Evolutionary conservation across 2,329 filamentous ascomycete species (phyloP), one percentile per base, ranked within the genome.

Genomic region (Aspergillus bombycis): DNA sequence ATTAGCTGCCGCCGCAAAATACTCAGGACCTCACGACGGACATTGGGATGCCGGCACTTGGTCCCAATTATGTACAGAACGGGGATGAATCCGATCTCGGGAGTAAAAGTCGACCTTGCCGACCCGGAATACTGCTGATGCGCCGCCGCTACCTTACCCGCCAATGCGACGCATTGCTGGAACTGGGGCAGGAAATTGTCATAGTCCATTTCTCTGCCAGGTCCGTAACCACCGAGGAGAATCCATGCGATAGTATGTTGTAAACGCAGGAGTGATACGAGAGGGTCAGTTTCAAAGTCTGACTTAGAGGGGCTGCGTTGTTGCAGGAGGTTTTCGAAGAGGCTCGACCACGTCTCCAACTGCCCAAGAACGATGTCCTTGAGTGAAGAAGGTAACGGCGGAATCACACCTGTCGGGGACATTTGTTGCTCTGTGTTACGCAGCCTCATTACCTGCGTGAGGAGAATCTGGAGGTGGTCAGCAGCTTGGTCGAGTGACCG

Each of bases 21-120:
- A 50, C 54, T 66, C 36, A 79, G 61, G 38, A 65, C 71, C 58
- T 74, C 62, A 41, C 76, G 77, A 41, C 77, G 71, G 45, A 78
- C 67, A 2, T 26, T 46, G 1, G 76, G 74, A 67, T 79, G 65
- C 30, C 77, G 72, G 66, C 77, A 79, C 67, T 78, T 78, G 58
- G 58, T 68, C n/a, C 75, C 76, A 36, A 76, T 71, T 6, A 78
- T 73, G 67, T 64, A 79, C 23, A 78, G 72, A 23, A 73, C 68
- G 28, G 76, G 75, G 57, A 78, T 9, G 34, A 77, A 66, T 23
- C 71, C 75, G 12, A 76, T 60, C 62, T 77, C 75, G 1, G 73
- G 75, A 26, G 76, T 78, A 56, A 78, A 79, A n/a, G 67, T 74
- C 59, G 69, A 65, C 55, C 62, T 64, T 34, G 66, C 70, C 12